Conservation (phyloP, 108 stramenopile genomes). For the Asterionellopsis glacialis region DNA sequence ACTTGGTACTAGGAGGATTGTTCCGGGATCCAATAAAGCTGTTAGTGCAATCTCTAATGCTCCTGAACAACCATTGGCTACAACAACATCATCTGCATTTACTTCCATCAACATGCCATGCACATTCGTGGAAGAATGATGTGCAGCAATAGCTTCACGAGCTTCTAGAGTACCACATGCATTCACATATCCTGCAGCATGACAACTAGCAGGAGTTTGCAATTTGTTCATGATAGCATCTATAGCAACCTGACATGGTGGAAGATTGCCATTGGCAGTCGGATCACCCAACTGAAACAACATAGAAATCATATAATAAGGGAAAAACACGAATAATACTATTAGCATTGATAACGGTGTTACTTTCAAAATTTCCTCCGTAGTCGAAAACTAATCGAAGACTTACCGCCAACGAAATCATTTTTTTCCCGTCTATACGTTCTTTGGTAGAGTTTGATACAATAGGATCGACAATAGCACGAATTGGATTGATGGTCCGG, state of each 20-base stretch:
- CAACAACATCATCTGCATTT: conserved; percentile 79
- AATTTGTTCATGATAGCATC: conserved; percentile 40
- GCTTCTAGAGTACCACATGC: conserved; percentile 72
- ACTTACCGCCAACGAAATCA: conserved; percentile 85
- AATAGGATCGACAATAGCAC: conserved; percentile 81
- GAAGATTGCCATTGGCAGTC: conserved; percentile 57
- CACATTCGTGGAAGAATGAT: conserved; percentile 35
- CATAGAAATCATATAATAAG: neutral
- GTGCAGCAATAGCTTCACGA: conserved; percentile 70
- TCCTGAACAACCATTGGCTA: conserved; percentile 88
- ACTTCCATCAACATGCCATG: conserved; percentile 2
- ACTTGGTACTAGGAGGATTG: conserved; percentile 75
- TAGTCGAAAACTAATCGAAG: neutral
- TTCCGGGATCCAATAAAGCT: conserved; percentile 63
- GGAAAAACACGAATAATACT: too few species aligned
- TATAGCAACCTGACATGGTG: conserved; percentile 54
- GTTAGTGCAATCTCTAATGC: conserved; percentile 82
- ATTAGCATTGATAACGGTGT: too few species aligned
- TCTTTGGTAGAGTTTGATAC: conserved; percentile 42
- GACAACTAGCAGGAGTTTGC: conserved; percentile 9
- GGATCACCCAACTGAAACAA: conserved; percentile 73
- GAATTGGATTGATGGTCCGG: conserved; percentile 81
- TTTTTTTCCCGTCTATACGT: conserved; percentile 60
- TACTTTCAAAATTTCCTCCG: neutral
- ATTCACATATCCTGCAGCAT: conserved; percentile 68